phyloP scores from a whole-genome alignment of 164 flowering plant species.

The Paratinospora sagittata region DNA sequence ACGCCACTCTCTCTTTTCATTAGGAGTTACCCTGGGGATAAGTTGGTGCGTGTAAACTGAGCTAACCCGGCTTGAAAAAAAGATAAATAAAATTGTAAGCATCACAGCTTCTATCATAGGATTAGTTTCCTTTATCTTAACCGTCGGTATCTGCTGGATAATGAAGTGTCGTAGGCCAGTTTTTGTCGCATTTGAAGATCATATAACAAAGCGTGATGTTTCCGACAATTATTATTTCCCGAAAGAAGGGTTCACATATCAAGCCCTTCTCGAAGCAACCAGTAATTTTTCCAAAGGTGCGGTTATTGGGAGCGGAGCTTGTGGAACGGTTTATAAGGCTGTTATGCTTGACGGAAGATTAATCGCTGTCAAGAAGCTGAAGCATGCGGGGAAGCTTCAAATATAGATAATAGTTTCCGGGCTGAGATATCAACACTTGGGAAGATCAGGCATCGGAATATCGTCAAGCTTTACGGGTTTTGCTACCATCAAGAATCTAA shows the following conservation, averaged over 20 bases:
- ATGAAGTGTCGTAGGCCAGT: constrained; percentile 26
- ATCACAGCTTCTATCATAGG: constrained; percentile 34
- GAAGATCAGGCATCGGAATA: constrained; percentile 55
- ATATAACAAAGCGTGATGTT: constrained; percentile 18
- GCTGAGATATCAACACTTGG: constrained; percentile 60
- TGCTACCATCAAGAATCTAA: constrained; percentile 48
- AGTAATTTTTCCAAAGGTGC: constrained; percentile 40
- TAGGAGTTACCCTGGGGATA: too few relatives aligned
- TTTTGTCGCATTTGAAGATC: constrained; percentile 34
- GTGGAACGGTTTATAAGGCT: constrained; percentile 58
- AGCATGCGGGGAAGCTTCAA: constrained; percentile 36
- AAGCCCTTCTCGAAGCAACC: constrained; percentile 53
- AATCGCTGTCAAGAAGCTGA: constrained; percentile 53
- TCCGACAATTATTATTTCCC: constrained; percentile 42
- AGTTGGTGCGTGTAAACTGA: too few relatives aligned
- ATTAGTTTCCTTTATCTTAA: constrained; percentile 28
- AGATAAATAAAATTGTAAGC: too few relatives aligned
- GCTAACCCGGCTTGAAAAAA: too few relatives aligned
- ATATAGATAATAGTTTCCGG: constrained; percentile 38
- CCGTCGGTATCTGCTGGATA: constrained; percentile 37
- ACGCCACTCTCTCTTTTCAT: too few relatives aligned
- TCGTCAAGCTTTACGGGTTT: constrained; percentile 53
- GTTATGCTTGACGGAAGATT: constrained; percentile 34
- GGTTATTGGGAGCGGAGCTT: constrained; percentile 54
- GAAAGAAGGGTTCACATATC: constrained; percentile 48